Percentiles rank a stretch among this genome's conserved stretches.
Evolutionary conservation across 2,329 filamentous ascomycete species (phyloP).

Genomic region (Penicillium hordei): DNA sequence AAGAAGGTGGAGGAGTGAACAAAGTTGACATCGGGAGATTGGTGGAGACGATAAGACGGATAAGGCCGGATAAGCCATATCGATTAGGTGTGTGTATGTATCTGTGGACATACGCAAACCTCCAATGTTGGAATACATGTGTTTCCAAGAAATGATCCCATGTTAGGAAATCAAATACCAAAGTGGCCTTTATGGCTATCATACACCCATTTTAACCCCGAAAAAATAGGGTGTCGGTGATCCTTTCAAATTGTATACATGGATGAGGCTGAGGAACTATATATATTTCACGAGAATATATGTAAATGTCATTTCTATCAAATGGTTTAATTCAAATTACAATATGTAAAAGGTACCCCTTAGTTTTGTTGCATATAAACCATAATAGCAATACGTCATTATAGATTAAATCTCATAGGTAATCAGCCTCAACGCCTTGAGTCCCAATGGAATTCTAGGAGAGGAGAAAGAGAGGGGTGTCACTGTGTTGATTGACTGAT

Average conservation of each 20-base stretch:
- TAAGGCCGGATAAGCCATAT: neutral
- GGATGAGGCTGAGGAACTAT: neutral
- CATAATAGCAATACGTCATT: too few species aligned
- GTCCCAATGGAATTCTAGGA: too few species aligned
- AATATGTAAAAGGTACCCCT: too few species aligned
- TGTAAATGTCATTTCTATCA: too few species aligned
- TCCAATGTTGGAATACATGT: neutral
- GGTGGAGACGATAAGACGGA: slow-evolving; percentile 1
- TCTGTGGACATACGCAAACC: neutral
- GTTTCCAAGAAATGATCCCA: neutral
- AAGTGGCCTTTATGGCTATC: neutral
- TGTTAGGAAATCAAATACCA: neutral
- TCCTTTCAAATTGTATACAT: neutral
- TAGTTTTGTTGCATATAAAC: too few species aligned
- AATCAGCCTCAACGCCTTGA: too few species aligned
- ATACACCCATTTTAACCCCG: neutral
- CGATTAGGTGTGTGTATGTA: neutral
- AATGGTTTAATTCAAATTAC: too few species aligned
- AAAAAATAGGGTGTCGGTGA: neutral
- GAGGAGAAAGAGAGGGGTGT: too few species aligned
- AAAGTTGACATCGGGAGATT: neutral
- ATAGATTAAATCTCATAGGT: too few species aligned
- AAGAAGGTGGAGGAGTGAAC: neutral
- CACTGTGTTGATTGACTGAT: too few species aligned
- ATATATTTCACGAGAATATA: too few species aligned